Conservation (phyloP, 1,284 basidiomycete species). For the Ustanciosporium gigantosporum region DNA sequence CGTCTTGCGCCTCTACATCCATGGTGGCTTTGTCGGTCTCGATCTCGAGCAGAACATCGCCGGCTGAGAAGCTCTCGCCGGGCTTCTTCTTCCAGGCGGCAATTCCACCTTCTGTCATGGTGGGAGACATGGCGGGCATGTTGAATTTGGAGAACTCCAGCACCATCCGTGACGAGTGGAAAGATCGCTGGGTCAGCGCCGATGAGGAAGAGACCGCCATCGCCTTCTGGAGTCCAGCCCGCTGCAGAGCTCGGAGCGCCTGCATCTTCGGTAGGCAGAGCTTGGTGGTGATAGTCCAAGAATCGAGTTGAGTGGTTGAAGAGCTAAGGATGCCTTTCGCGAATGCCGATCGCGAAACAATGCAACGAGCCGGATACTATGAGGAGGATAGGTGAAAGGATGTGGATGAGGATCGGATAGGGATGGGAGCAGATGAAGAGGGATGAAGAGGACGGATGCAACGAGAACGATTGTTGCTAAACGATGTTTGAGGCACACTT, state of each 20-base stretch:
- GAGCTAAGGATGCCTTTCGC: no score
- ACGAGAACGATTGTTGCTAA: no score
- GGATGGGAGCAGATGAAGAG: no score
- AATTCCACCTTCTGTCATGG: constrained; percentile 99
- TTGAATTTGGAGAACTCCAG: constrained; percentile 70
- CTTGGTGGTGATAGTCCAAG: no score
- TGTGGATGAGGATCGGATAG: no score
- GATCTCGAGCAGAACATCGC: constrained; percentile 93
- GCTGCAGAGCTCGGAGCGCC: constrained; percentile 41
- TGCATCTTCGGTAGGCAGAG: no score
- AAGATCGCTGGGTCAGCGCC: constrained; percentile 36
- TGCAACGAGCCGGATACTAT: no score
- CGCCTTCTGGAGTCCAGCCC: constrained; percentile 39
- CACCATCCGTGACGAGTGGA: constrained; percentile 39
- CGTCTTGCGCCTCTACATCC: constrained; percentile 64
- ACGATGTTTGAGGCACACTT: no score
- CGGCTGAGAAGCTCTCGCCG: constrained; percentile 83
- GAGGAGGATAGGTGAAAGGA: no score
- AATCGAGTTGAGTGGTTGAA: no score
- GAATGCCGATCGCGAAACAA: no score
- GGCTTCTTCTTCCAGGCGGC: constrained; percentile 96
- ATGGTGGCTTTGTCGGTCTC: constrained; percentile 64
- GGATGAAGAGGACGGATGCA: no score
- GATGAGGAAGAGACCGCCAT: constrained; percentile 23
- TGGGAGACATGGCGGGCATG: constrained; percentile 98